Conservation (phyloP, 192 early-diverging fungal species). For the Polychytrium aggregatum region DNA sequence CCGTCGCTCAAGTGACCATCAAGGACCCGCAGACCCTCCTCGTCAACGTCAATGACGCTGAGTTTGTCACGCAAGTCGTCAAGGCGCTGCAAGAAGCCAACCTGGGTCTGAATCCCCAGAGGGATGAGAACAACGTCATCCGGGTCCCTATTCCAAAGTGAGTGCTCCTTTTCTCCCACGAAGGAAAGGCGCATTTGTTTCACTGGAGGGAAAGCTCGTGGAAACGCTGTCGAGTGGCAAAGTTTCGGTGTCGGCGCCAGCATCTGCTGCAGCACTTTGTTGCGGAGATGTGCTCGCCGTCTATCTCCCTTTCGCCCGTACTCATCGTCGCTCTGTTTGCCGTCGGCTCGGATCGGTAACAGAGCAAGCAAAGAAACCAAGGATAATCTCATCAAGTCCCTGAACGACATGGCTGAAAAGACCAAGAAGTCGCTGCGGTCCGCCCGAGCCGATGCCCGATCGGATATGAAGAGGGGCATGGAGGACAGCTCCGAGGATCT, state of each 20-base stretch:
- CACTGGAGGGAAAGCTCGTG: too few species aligned
- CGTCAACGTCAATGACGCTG: slow-evolving; percentile 58
- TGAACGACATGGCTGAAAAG: slow-evolving; percentile 49
- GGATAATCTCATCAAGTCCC: slow-evolving; percentile 55
- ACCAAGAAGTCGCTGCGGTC: slow-evolving; percentile 54
- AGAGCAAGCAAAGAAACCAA: slow-evolving; percentile 66
- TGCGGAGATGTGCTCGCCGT: too few species aligned
- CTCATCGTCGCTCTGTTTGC: too few species aligned
- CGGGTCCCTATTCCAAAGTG: slow-evolving; percentile 74
- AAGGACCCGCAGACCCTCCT: slow-evolving; percentile 75
- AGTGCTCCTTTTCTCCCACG: slow-evolving; percentile 3
- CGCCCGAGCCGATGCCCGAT: slow-evolving; percentile 61
- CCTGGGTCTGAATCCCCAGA: slow-evolving; percentile 65
- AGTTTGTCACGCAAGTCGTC: slow-evolving; percentile 47
- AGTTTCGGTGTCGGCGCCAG: too few species aligned
- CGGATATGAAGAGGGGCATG: slow-evolving; percentile 55
- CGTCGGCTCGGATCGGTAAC: background rate
- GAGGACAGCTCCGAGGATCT: slow-evolving; percentile 47
- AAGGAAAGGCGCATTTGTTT: too few species aligned
- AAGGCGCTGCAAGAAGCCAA: slow-evolving; percentile 65
- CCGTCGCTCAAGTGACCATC: slow-evolving; percentile 64
- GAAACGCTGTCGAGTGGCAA: too few species aligned
- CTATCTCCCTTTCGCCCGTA: too few species aligned
- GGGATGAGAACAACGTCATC: slow-evolving; percentile 55
- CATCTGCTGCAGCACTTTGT: too few species aligned